Evolutionary conservation across 768 basidiomycete genomes (phyloP), one percentile per base, ranked within the genome.

Genomic region (Phanerochaete sordida): DNA sequence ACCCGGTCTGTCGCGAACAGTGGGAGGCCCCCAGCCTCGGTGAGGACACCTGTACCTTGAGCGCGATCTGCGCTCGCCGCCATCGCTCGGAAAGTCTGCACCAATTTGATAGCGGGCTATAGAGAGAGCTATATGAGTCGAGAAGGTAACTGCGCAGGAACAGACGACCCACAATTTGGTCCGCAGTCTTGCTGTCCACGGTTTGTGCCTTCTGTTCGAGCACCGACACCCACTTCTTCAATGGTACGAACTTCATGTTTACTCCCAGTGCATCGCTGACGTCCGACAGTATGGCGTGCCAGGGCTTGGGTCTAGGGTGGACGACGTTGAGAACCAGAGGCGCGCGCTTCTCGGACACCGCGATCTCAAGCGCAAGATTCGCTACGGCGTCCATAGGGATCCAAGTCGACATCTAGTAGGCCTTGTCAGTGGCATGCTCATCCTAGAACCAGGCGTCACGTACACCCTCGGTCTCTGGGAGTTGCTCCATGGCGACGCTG

Each of bases 351-450:
- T 35, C 28, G 4, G 63, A 48, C 37, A 74, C 66, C 1, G 70
- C 72, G 9, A 75, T 60, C 55, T 78, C 76, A 6, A 74, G 39
- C 8, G 77, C 64, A 33, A 70, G 56, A n/a, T 61, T 57, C 0
- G 74, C 67, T 1, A 76, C 76, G 21, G 70, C 70, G 48, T 77
- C 68, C 46, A 74, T 68, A 6, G 73, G 70, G 13, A 78, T 53
- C 78, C 78, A 79, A 15, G 73, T 70, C 1, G 73, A 66, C 1
- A 58, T 35, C 67, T 72, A 44, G 58, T 39, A 28, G 6, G 5
- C 9, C n/a, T n/a, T 33, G n/a, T 15, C 16, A 30, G 13, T 5
- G 19, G 27, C 15, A 27, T 7, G 9, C 39, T 21, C 52, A 35
- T 27, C 30, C 7, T 11, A 3, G 27, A 39, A 28, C n/a, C 30